A percentile compares a stretch with the other conserved stretches of the same genome.
phyloP scores from a whole-genome alignment of 2,329 filamentous ascomycete genomes.

The Lachnellula occidentalis region DNA sequence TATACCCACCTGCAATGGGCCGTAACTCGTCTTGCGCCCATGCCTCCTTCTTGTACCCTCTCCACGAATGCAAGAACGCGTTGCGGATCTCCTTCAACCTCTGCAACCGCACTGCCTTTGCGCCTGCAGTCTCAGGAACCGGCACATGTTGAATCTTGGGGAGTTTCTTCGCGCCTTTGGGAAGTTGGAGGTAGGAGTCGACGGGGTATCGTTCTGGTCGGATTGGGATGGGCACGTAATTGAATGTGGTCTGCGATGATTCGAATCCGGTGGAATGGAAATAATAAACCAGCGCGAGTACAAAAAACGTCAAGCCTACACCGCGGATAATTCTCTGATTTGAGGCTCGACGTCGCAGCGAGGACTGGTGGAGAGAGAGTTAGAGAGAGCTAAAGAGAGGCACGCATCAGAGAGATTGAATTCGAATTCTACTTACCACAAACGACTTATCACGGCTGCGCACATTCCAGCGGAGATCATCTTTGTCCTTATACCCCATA shows the following conservation, averaged over 20 bases:
- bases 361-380: no score
- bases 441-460: background rate
- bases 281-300: constrained; percentile 5
- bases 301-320: background rate
- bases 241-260: constrained; percentile 9
- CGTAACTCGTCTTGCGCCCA: constrained; percentile 85
- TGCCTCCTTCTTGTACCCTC: constrained; percentile 73
- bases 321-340: constrained; percentile 1
- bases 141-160: constrained; percentile 24
- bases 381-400: no score
- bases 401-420: background rate
- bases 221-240: constrained; percentile 18
- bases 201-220: constrained; percentile 21
- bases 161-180: constrained; percentile 16
- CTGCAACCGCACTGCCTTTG: constrained; percentile 12
- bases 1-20: constrained; percentile 60
- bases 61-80: constrained; percentile 51
- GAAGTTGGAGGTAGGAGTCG: constrained; percentile 13
- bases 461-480: background rate
- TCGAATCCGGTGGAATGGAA: background rate
- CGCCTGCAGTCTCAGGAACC: constrained; percentile 10
- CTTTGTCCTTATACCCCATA: constrained; percentile 1
- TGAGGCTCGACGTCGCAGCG: background rate
- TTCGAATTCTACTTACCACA: background rate
- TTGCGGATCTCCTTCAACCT: constrained; percentile 18